phyloP scores from a whole-genome alignment of 2,329 filamentous ascomycete species.

The Endoconidiophora polonica region DNA sequence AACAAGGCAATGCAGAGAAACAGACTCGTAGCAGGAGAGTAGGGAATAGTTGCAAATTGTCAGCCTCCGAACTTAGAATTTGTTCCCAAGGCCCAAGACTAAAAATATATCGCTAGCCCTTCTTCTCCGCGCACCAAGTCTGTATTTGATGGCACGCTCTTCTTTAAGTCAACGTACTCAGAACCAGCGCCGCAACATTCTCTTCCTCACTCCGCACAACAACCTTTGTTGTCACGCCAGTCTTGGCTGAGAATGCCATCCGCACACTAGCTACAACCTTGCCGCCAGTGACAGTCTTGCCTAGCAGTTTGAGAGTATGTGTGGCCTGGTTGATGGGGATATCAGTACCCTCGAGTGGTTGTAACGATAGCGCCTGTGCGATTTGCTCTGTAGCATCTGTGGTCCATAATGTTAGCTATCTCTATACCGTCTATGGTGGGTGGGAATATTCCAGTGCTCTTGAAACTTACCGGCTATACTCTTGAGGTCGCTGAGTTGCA shows the following conservation, averaged over 20 bases:
- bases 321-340: constrained; percentile 76
- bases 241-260: constrained; percentile 89
- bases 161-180: constrained; percentile 64
- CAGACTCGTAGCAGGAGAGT: too few relatives aligned
- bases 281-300: constrained; percentile 84
- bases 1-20: too few relatives aligned
- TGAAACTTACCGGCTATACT: constrained; percentile 65
- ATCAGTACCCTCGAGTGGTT: constrained; percentile 87
- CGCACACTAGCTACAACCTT: constrained; percentile 73
- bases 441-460: neutral
- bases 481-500: constrained; percentile 76
- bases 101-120: neutral
- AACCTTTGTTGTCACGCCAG: constrained; percentile 91
- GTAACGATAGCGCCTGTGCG: constrained; percentile 69
- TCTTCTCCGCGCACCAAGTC: neutral
- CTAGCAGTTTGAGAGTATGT: constrained; percentile 87
- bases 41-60: too few relatives aligned
- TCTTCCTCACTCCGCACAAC: constrained; percentile 84
- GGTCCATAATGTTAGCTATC: constrained; percentile 15
- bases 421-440: neutral
- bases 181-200: constrained; percentile 67
- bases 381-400: constrained; percentile 86
- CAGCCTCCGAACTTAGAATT: too few relatives aligned
- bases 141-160: neutral
- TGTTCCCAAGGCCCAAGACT: neutral